A percentile compares a stretch with the other conserved stretches of the same genome.
Conservation (phyloP, 345 rosid genomes). For the Gossypium turneri region DNA sequence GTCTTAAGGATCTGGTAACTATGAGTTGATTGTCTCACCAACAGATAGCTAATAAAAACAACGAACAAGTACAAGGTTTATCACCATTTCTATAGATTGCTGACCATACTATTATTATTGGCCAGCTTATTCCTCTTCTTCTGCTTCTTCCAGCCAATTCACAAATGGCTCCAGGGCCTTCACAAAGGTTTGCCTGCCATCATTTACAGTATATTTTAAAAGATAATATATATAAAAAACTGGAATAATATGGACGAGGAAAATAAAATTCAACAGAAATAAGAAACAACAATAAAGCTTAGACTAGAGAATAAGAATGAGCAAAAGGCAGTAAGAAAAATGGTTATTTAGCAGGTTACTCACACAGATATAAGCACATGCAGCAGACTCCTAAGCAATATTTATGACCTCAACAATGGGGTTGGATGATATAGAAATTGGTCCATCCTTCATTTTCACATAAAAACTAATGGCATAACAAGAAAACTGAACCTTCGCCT, state of each 20-base stretch:
- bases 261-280: too few species aligned
- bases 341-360: neutral
- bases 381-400: neutral
- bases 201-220: neutral
- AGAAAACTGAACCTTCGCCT: neutral
- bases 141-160: slow-evolving; percentile 98
- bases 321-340: neutral
- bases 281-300: too few species aligned
- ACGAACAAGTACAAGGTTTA: neutral
- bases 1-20: neutral
- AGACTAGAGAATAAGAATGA: too few species aligned
- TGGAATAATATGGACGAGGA: neutral
- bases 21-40: neutral
- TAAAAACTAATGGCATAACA: neutral
- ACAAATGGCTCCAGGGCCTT: slow-evolving; percentile 91
- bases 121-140: slow-evolving; percentile 70
- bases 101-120: neutral
- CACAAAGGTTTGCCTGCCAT: slow-evolving; percentile 78
- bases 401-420: neutral
- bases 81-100: neutral
- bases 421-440: neutral
- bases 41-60: neutral
- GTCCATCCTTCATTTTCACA: neutral
- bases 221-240: neutral
- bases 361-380: neutral